phyloP scores from a whole-genome alignment of 331 rosid species.

The Erythrophleum ivorense region DNA sequence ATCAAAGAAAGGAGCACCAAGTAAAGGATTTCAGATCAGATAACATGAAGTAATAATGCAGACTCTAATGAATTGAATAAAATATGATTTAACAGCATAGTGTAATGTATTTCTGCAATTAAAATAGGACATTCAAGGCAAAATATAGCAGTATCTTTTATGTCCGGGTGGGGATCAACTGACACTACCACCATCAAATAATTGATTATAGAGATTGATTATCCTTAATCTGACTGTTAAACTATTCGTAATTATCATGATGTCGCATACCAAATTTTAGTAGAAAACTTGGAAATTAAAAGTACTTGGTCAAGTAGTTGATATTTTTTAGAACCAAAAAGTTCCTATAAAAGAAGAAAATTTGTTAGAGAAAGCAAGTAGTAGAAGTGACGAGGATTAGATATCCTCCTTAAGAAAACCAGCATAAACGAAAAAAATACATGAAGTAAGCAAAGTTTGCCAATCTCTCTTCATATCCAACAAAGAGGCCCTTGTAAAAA shows the following conservation, averaged over 20 bases:
- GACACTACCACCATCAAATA: background rate
- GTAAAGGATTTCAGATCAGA: constrained; percentile 23
- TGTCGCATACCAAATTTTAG: background rate
- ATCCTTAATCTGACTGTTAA: background rate
- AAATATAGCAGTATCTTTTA: constrained; percentile 21
- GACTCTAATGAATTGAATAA: constrained; percentile 20
- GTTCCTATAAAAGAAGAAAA: background rate
- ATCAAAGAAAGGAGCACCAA: constrained; percentile 20
- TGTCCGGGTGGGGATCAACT: background rate
- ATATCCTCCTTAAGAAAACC: background rate
- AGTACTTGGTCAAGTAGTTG: background rate
- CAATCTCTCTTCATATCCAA: background rate
- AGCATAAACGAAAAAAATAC: background rate
- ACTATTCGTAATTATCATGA: background rate
- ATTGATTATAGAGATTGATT: background rate
- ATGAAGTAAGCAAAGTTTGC: background rate
- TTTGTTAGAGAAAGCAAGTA: background rate
- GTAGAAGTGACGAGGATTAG: background rate
- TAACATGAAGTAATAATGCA: background rate
- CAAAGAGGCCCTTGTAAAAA: background rate
- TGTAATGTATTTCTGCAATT: constrained; percentile 5
- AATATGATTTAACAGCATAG: constrained; percentile 9
- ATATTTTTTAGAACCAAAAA: too few relatives aligned
- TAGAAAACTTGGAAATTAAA: background rate
- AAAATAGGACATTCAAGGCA: constrained; percentile 23